These are phyloP conservation scores for Neofusicoccum kwambonambiense DNA, from an alignment of 2,329 filamentous ascomycete genomes.

Conservation along the genomic window DNA sequence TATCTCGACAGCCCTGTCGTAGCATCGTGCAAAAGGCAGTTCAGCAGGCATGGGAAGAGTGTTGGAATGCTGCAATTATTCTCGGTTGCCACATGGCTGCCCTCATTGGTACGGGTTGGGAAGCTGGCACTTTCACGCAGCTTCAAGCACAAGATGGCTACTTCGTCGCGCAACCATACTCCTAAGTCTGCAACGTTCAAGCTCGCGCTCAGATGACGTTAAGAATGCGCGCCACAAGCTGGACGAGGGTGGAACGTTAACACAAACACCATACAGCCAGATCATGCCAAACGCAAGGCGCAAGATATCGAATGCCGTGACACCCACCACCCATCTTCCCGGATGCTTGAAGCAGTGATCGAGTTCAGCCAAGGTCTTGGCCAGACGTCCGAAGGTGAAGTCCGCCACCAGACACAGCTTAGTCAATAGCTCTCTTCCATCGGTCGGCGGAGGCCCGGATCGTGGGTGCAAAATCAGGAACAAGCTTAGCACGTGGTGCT, in stretches of 20 bases:
- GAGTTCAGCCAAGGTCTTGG: slow-evolving; percentile 11
- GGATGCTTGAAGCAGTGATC: neutral
- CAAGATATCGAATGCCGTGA: neutral
- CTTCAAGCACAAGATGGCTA: too few relatives aligned
- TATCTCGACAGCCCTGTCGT: too few relatives aligned
- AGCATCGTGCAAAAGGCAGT: too few relatives aligned
- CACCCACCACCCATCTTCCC: neutral
- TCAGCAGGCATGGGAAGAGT: too few relatives aligned
- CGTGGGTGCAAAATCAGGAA: neutral
- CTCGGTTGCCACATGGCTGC: too few relatives aligned
- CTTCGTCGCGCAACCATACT: too few relatives aligned
- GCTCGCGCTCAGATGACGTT: too few relatives aligned
- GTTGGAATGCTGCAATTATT: too few relatives aligned
- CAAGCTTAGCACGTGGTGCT: neutral
- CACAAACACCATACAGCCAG: neutral
- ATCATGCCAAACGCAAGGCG: neutral
- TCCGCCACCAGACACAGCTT: neutral
- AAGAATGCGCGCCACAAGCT: too few relatives aligned
- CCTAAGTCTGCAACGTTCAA: too few relatives aligned
- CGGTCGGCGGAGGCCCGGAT: neutral
- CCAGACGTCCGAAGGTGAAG: slow-evolving; percentile 7
- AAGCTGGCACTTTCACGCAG: too few relatives aligned
- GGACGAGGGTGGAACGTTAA: neutral
- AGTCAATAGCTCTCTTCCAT: neutral
- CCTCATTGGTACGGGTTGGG: too few relatives aligned